Evolutionary conservation across 345 rosid genomes (phyloP).

Genomic region (Noccaea caerulescens): DNA sequence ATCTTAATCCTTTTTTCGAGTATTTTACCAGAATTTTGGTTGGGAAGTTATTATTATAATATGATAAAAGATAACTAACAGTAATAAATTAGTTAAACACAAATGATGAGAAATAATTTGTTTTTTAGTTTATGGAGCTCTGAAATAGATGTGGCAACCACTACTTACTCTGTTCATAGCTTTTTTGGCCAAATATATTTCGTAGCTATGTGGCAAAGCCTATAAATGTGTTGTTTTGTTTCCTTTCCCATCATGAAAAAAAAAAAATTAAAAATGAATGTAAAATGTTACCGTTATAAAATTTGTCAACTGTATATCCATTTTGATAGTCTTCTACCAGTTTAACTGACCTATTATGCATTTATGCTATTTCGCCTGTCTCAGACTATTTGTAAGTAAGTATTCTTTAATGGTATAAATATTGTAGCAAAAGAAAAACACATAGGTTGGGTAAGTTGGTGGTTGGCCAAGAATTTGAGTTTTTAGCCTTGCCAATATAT

Average conservation of each 20-base stretch:
- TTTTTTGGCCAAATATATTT: slow-evolving; percentile 43
- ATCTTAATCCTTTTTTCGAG: background rate
- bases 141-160: slow-evolving; percentile 43
- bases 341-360: too few species aligned
- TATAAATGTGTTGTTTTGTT: slow-evolving; percentile 13
- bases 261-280: background rate
- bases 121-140: slow-evolving; percentile 27
- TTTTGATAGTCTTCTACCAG: too few species aligned
- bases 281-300: slow-evolving; percentile 35
- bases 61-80: background rate
- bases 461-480: slow-evolving; percentile 40
- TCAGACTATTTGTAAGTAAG: too few species aligned
- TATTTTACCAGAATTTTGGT: slow-evolving; percentile 13
- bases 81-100: slow-evolving; percentile 29
- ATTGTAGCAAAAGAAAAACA: slow-evolving; percentile 17
- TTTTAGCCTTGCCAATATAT: slow-evolving; percentile 10
- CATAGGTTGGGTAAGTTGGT: slow-evolving; percentile 42
- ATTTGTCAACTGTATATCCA: background rate
- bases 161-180: slow-evolving; percentile 24
- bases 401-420: slow-evolving; percentile 4
- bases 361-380: too few species aligned
- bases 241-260: slow-evolving; percentile 22
- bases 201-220: slow-evolving; percentile 39
- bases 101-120: slow-evolving; percentile 27
- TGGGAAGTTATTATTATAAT: slow-evolving; percentile 3